Conservation (phyloP, 1,284 basidiomycete genomes). For the Naganishia cerealis region DNA sequence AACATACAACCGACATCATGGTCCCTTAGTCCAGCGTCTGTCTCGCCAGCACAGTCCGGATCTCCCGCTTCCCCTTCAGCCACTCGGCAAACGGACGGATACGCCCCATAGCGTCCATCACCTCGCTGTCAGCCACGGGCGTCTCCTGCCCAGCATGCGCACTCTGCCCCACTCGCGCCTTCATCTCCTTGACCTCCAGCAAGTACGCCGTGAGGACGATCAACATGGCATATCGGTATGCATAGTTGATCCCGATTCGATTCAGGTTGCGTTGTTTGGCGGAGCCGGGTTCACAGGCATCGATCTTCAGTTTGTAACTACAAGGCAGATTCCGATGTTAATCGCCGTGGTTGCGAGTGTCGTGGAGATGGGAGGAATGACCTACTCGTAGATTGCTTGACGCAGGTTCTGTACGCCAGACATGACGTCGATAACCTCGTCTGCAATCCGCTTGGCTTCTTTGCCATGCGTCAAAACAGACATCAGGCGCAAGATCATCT, state of each 20-base stretch:
- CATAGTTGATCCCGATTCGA: slow-evolving; percentile 80
- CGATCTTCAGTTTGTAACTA: slow-evolving; percentile 87
- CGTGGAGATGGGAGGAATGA: slow-evolving; percentile 37
- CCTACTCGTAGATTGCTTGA: slow-evolving; percentile 84
- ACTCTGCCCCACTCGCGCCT: slow-evolving; percentile 29
- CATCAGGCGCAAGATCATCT: slow-evolving; percentile 90
- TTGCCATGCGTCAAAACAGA: slow-evolving; percentile 84
- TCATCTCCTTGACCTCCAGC: slow-evolving; percentile 66
- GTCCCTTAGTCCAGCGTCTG: slow-evolving; percentile 74
- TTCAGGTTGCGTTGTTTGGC: slow-evolving; percentile 54
- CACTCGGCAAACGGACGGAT: slow-evolving; percentile 69
- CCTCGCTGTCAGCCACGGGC: slow-evolving; percentile 34
- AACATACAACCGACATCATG: too few relatives aligned
- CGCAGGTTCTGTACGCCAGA: slow-evolving; percentile 88
- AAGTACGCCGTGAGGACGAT: slow-evolving; percentile 96
- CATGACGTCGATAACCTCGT: slow-evolving; percentile 84
- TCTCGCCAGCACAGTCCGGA: slow-evolving; percentile 71
- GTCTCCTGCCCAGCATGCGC: neutral
- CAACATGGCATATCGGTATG: slow-evolving; percentile 79
- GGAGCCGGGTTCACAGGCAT: slow-evolving; percentile 57
- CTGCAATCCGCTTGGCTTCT: slow-evolving; percentile 87
- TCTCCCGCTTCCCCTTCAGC: slow-evolving; percentile 79
- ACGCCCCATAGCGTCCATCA: slow-evolving; percentile 25
- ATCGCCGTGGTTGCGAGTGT: neutral
- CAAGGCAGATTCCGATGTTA: slow-evolving; percentile 13